Evolutionary conservation across 257 asterid genomes (phyloP).

Genomic region (Solanum pennellii): DNA sequence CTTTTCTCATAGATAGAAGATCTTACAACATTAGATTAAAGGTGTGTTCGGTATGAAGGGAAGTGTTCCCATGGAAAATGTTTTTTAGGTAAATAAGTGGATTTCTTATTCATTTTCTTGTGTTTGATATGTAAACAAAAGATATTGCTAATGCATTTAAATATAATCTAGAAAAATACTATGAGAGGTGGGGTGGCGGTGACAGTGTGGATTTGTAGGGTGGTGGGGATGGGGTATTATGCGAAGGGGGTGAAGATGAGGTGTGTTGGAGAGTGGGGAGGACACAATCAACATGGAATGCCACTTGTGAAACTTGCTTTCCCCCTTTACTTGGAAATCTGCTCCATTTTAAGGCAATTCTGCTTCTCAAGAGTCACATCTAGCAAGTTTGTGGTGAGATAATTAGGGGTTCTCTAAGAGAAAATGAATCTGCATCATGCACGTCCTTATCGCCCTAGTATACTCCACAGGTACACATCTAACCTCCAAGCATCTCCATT

Average conservation of each 20-base stretch:
- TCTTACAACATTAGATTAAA: background rate
- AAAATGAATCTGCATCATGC: background rate
- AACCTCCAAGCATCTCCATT: background rate
- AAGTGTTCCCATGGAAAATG: background rate
- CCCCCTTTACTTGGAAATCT: background rate
- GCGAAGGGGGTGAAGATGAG: background rate
- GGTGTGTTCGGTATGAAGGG: background rate
- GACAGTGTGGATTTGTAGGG: background rate
- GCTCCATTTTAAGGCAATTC: background rate
- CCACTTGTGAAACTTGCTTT: background rate
- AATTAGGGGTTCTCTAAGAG: background rate
- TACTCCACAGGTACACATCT: background rate
- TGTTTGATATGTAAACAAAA: background rate
- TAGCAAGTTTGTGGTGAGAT: background rate
- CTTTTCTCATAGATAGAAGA: background rate
- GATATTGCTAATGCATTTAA: background rate
- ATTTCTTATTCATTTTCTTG: background rate
- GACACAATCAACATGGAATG: background rate
- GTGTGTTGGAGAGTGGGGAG: background rate
- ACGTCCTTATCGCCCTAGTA: background rate
- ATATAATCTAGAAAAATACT: background rate
- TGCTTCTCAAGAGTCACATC: background rate
- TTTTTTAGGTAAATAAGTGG: background rate
- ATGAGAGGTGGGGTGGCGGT: background rate
- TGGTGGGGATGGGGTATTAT: background rate